A percentile compares a stretch with the other conserved stretches of the same genome.
Evolutionary conservation across 345 rosid genomes (phyloP).

Genomic region (Eutrema heterophyllum): DNA sequence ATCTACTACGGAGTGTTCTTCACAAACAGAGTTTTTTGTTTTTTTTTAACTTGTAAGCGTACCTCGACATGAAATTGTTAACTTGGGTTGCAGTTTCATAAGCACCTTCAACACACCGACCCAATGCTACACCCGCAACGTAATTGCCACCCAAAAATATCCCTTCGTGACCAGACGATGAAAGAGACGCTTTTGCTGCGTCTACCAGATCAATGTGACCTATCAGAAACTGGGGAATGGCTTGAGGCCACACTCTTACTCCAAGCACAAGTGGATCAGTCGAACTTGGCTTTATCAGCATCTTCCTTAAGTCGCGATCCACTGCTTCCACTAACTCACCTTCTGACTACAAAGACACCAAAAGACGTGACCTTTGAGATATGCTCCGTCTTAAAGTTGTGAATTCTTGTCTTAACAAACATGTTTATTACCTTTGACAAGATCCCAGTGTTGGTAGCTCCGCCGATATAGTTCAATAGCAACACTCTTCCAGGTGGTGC

Average conservation of each 20-base stretch:
- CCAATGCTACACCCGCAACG: conserved; percentile 78
- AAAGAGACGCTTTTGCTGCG: conserved; percentile 45
- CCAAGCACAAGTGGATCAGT: conserved; percentile 60
- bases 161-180: conserved; percentile 47
- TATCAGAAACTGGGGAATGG: conserved; percentile 70
- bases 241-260: conserved; percentile 76
- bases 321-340: conserved; percentile 72
- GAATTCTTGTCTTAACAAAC: background rate
- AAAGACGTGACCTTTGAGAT: background rate
- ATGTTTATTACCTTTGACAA: conserved; percentile 50
- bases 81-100: conserved; percentile 70
- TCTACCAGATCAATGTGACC: conserved; percentile 71
- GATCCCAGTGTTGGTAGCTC: conserved; percentile 67
- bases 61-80: conserved; percentile 48
- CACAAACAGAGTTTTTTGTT: background rate
- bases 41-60: conserved; percentile 41
- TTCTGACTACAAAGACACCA: conserved; percentile 34
- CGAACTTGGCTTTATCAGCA: conserved; percentile 66
- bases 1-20: background rate
- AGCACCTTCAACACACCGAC: conserved; percentile 74
- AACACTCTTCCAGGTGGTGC: conserved; percentile 69
- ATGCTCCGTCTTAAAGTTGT: background rate
- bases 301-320: conserved; percentile 76
- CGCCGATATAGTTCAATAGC: conserved; percentile 77
- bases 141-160: conserved; percentile 74